Conservation (phyloP, 176 grass and related monocot species). For the Aegilops tauschii region DNA sequence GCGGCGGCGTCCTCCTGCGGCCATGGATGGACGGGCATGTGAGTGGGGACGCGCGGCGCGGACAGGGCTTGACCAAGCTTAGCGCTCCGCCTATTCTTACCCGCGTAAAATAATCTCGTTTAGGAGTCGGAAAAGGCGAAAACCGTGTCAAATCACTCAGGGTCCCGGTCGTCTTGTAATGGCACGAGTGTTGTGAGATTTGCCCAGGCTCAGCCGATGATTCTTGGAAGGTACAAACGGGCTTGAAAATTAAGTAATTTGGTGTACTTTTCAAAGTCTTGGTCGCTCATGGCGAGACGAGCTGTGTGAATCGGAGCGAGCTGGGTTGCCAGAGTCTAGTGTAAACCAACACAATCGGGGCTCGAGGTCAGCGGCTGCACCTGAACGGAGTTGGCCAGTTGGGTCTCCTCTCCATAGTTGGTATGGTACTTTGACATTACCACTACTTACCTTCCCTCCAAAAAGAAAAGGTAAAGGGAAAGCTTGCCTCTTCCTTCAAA, state of each 20-base stretch:
- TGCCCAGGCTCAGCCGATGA: background rate
- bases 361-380: background rate
- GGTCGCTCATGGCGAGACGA: background rate
- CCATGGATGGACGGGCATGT: background rate
- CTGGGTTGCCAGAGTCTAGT: too few relatives aligned
- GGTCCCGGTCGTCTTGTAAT: too few relatives aligned
- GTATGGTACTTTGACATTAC: background rate
- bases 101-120: background rate
- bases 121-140: background rate
- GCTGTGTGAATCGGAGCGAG: too few relatives aligned
- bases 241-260: too few relatives aligned
- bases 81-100: background rate
- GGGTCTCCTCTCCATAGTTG: conserved; percentile 16
- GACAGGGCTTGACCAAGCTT: background rate
- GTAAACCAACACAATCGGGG: background rate
- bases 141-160: background rate
- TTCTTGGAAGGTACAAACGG: background rate
- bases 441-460: background rate
- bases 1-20: background rate
- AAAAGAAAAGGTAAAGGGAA: too few relatives aligned
- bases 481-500: too few relatives aligned
- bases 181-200: background rate
- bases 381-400: background rate
- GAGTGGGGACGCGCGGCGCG: background rate
- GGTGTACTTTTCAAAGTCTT: background rate